Percentiles rank a stretch among this genome's conserved stretches.
Conservation (phyloP, 129 eudicot species). For the Centella asiatica region DNA sequence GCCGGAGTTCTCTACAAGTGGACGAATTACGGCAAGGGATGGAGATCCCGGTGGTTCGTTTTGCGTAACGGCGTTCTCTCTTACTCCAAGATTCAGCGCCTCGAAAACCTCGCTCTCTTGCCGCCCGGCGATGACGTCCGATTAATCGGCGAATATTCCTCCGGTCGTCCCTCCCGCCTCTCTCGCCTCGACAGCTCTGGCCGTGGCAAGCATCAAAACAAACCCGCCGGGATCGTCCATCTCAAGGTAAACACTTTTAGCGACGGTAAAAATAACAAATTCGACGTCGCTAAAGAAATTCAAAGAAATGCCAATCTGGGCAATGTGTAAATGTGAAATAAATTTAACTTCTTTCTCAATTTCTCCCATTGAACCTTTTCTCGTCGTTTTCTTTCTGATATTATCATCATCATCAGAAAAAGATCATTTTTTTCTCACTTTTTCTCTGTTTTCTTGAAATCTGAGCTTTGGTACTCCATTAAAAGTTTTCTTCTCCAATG, state of each 20-base stretch:
- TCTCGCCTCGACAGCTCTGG: slow-evolving; percentile 32
- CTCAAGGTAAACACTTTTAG: slow-evolving; percentile 46
- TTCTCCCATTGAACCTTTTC: too few relatives aligned
- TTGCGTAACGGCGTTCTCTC: slow-evolving; percentile 66
- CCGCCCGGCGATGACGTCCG: slow-evolving; percentile 48
- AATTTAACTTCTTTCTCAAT: too few relatives aligned
- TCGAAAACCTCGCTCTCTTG: slow-evolving; percentile 21
- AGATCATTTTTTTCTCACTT: background rate
- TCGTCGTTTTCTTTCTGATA: too few relatives aligned
- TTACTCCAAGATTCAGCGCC: slow-evolving; percentile 54
- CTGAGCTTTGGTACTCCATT: slow-evolving; percentile 9
- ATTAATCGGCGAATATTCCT: slow-evolving; percentile 52
- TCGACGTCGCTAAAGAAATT: too few relatives aligned
- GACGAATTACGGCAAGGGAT: slow-evolving; percentile 89
- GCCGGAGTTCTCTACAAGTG: slow-evolving; percentile 78
- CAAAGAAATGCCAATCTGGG: too few relatives aligned
- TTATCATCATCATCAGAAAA: too few relatives aligned
- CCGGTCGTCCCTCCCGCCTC: slow-evolving; percentile 25
- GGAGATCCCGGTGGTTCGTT: slow-evolving; percentile 94
- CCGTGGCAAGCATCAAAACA: slow-evolving; percentile 35
- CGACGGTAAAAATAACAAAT: background rate
- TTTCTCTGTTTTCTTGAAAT: background rate
- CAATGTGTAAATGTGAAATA: too few relatives aligned
- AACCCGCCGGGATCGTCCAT: slow-evolving; percentile 51
- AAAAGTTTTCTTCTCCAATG: background rate